A percentile compares a stretch with the other conserved stretches of the same genome.
phyloP scores from a whole-genome alignment of 768 basidiomycete genomes.

The Aureoboletus auriporus region DNA sequence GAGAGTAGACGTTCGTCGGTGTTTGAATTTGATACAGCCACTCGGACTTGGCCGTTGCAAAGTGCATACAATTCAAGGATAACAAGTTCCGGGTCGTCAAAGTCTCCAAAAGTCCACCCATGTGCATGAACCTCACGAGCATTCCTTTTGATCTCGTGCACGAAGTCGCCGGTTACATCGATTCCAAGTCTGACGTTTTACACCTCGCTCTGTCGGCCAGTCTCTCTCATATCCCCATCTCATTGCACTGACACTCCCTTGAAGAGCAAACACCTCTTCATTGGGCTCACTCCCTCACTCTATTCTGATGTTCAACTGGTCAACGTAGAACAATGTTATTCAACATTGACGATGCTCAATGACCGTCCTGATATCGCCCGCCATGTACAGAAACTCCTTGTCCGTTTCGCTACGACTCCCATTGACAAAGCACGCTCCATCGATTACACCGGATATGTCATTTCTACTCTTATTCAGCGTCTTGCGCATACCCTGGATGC shows the following conservation, averaged over 20 bases:
- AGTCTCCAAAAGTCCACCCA: background rate
- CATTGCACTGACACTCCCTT: constrained; percentile 4
- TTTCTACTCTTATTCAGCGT: constrained; percentile 50
- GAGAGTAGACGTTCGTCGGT: too few species aligned
- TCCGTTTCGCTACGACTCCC: constrained; percentile 37
- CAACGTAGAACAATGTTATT: constrained; percentile 54
- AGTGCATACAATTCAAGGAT: too few species aligned
- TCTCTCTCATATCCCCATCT: constrained; percentile 7
- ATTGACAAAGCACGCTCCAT: constrained; percentile 8
- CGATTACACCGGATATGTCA: constrained; percentile 24
- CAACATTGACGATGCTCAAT: constrained; percentile 63
- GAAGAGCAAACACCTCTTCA: constrained; percentile 55
- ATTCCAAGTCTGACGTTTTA: constrained; percentile 50
- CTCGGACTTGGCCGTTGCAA: too few species aligned
- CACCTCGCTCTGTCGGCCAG: constrained; percentile 59
- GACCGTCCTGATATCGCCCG: constrained; percentile 54
- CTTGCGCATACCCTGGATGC: constrained; percentile 59
- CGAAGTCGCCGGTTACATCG: constrained; percentile 56
- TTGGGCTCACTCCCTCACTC: constrained; percentile 50
- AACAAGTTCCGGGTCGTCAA: too few species aligned
- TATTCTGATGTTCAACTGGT: constrained; percentile 56
- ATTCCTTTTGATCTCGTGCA: constrained; percentile 62
- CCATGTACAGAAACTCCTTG: constrained; percentile 57
- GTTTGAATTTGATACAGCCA: too few species aligned
- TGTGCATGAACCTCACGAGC: constrained; percentile 10